Conservation (phyloP, 208 protist genomes). For the Wallacemonas sp. region DNA sequence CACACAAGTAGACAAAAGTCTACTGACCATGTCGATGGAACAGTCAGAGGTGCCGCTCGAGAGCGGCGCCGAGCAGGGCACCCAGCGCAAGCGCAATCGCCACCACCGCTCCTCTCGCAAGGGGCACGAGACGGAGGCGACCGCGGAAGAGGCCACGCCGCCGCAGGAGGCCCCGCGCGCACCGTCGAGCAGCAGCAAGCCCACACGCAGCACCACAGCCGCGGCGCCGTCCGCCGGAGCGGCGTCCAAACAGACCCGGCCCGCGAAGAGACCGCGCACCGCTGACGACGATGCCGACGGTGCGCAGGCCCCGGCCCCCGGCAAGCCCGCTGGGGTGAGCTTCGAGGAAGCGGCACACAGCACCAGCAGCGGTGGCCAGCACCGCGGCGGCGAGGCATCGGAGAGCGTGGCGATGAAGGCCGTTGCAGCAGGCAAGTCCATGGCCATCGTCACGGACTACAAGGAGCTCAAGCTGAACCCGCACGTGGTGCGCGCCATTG, state of each 20-base stretch:
- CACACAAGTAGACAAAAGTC: no score
- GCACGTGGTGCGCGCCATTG: conserved; percentile 75
- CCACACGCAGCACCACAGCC: no score
- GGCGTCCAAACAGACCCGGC: no score
- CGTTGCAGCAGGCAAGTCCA: conserved; percentile 31
- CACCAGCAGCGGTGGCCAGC: background rate
- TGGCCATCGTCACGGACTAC: conserved; percentile 75
- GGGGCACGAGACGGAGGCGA: background rate
- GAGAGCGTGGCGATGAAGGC: conserved; percentile 6
- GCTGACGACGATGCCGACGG: no score
- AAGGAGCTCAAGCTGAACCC: conserved; percentile 86
- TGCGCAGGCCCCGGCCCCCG: no score
- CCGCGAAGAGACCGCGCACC: no score
- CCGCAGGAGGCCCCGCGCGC: background rate
- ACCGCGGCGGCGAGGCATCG: background rate
- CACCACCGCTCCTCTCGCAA: conserved; percentile 46
- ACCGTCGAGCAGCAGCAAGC: no score
- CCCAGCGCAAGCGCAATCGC: conserved; percentile 51
- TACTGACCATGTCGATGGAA: conserved; percentile 7
- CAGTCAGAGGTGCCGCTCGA: background rate
- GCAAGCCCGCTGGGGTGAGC: background rate
- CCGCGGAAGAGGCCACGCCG: conserved; percentile 2
- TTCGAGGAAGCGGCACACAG: background rate
- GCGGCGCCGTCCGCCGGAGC: no score
- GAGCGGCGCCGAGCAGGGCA: conserved; percentile 7